Base-by-base conservation (phyloP, 495 filamentous ascomycete species). In the Ramalina peruviana region DNA sequence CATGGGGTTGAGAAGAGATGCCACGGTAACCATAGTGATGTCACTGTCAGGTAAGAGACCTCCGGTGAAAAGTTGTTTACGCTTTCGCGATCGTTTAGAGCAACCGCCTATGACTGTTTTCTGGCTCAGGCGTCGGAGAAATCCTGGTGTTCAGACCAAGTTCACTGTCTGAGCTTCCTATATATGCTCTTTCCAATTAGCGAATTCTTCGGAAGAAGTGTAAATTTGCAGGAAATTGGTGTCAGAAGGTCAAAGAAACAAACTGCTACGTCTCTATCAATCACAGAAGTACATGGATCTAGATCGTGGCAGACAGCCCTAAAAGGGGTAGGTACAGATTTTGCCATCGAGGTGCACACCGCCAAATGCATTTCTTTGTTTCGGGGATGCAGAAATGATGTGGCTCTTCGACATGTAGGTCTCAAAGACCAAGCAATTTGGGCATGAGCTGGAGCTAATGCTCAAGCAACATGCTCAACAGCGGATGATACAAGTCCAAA, bases 1-100 rank as follows among this genome's bases (percentile, higher is more conserved):
- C 52, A 68, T 60, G 61, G 78, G 78, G 62, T 82, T 82, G 64
- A 82, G 72, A 56, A 82, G 70, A 52, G 73, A 75, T 15, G 73
- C 67, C 42, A 82, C 63, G 48, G 75, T 65, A 38, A 78, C 62
- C 74, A 78, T 79, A 62, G 55, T 54, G 40, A 17, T 27, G 30
- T 33, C 30, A 33, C 30, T 33, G 12, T 33, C 30, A 33, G 30
- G 30, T 33, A 33, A 11, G 30, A 33, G 30, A 10, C 7, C 9
- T 33, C 9, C 19, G 41, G 41, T 44, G 41, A 44, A 44, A 33
- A 30, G 27, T 10, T 6, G 27, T 6, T 30, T 1, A 30, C 10
- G 5, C 6, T 30, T 30, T 30, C 27, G 5, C 10, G 27, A 10
- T 30, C 27, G 27, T 30, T 30, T 30, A 30, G 19, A 20, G 19